Conservation (phyloP, 306 rosid species). For the Gillenia trifoliata region DNA sequence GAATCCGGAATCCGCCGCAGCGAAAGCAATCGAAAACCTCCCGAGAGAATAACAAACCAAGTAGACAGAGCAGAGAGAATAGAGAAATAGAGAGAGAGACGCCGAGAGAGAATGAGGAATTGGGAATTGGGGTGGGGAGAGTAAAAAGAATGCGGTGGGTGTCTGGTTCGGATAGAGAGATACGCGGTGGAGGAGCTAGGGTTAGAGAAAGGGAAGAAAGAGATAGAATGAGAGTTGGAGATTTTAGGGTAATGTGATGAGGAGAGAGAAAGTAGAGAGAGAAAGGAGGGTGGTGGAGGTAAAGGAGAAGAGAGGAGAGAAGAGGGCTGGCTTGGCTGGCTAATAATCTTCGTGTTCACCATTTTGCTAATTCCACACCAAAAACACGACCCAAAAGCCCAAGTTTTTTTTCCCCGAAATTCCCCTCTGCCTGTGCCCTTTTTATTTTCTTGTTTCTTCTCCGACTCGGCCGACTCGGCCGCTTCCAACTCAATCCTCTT, state of each 20-base stretch:
- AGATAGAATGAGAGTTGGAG: slow-evolving; percentile 11
- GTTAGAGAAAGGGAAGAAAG: slow-evolving; percentile 5
- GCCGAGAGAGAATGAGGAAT: slow-evolving; percentile 12
- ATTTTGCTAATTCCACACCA: slow-evolving; percentile 63
- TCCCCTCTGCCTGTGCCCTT: slow-evolving; percentile 17
- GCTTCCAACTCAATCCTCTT: slow-evolving; percentile 20
- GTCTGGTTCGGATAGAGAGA: slow-evolving; percentile 7
- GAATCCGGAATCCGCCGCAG: background rate
- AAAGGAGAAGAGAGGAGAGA: slow-evolving; percentile 28
- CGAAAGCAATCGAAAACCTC: slow-evolving; percentile 4
- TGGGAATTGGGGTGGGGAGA: slow-evolving; percentile 2
- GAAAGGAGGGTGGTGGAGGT: slow-evolving; percentile 32
- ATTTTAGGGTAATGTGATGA: slow-evolving; percentile 36
- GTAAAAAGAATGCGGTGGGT: background rate
- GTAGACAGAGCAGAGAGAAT: background rate
- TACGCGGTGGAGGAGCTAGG: background rate
- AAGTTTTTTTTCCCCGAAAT: slow-evolving; percentile 15
- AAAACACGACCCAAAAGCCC: slow-evolving; percentile 22
- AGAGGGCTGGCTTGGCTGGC: background rate
- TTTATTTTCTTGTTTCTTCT: slow-evolving; percentile 18
- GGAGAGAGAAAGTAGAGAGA: slow-evolving; percentile 42
- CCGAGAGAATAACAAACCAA: background rate
- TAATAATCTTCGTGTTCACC: slow-evolving; percentile 60
- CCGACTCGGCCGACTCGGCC: slow-evolving; percentile 31
- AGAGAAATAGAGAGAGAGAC: background rate